Evolutionary conservation across 805 yeast species (phyloP).

Genomic region (Yarrowia hollandica): DNA sequence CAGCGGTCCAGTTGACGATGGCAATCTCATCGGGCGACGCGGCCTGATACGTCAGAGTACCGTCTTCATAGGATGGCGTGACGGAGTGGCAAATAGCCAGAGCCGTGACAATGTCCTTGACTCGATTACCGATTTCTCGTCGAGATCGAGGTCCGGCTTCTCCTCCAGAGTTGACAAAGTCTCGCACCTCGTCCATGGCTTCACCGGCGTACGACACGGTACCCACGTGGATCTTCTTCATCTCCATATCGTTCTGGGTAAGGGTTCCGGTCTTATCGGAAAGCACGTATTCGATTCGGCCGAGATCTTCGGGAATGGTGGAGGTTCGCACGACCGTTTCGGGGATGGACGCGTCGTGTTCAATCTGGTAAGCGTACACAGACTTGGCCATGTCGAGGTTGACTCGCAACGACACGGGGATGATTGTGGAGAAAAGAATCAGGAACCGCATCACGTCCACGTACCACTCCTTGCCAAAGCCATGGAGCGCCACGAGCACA

Average conservation of each 20-base stretch:
- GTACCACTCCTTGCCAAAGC: constrained; percentile 75
- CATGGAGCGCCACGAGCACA: constrained; percentile 75
- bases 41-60: constrained; percentile 81
- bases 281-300: constrained; percentile 87
- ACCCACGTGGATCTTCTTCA: constrained; percentile 90
- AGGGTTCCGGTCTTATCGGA: constrained; percentile 97
- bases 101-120: constrained; percentile 76
- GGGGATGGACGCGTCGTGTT: constrained; percentile 77
- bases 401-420: constrained; percentile 93
- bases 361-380: constrained; percentile 93
- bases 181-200: constrained; percentile 82
- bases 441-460: constrained; percentile 86
- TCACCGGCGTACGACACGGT: constrained; percentile 90
- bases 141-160: constrained; percentile 45
- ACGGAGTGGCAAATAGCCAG: constrained; percentile 96
- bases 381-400: constrained; percentile 93
- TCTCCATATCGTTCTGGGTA: constrained; percentile 97
- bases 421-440: constrained; percentile 89
- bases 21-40: constrained; percentile 99
- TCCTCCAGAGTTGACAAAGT: constrained; percentile 50
- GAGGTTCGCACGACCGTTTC: constrained; percentile 94
- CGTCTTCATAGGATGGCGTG: constrained; percentile 85
- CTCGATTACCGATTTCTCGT: constrained; percentile 72
- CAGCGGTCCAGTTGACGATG: constrained; percentile 86
- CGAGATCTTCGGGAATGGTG: constrained; percentile 96